Conservation (phyloP, 1,139 yeast species). For the Yamadazyma oceani region DNA sequence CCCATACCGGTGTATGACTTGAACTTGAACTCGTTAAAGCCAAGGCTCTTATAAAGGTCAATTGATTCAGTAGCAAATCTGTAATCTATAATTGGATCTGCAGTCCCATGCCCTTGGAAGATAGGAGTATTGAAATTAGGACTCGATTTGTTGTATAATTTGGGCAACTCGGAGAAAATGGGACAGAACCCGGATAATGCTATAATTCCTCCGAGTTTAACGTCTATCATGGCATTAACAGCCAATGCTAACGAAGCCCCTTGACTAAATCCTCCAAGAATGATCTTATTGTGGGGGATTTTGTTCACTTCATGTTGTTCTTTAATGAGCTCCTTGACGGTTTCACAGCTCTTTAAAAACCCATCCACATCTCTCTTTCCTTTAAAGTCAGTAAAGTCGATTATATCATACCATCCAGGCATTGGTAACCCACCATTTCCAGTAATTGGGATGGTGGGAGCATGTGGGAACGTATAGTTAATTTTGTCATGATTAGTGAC, state of each 20-base stretch:
- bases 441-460: slow-evolving; percentile 71
- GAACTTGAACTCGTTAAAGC: slow-evolving; percentile 55
- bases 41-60: slow-evolving; percentile 48
- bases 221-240: slow-evolving; percentile 41
- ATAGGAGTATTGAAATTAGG: slow-evolving; percentile 68
- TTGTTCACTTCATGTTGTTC: slow-evolving; percentile 62
- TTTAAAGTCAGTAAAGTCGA: slow-evolving; percentile 49
- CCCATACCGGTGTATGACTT: slow-evolving; percentile 61
- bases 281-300: slow-evolving; percentile 66
- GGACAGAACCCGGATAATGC: slow-evolving; percentile 81
- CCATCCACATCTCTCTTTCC: slow-evolving; percentile 64
- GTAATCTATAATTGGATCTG: slow-evolving; percentile 64
- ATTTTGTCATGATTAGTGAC: slow-evolving; percentile 55
- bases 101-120: slow-evolving; percentile 86
- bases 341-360: slow-evolving; percentile 54
- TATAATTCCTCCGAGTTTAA: slow-evolving; percentile 75
- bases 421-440: slow-evolving; percentile 63
- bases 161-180: slow-evolving; percentile 40
- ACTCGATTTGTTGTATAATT: slow-evolving; percentile 19
- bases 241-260: slow-evolving; percentile 86
- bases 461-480: slow-evolving; percentile 84
- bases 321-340: slow-evolving; percentile 53
- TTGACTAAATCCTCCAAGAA: slow-evolving; percentile 93
- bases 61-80: slow-evolving; percentile 49
- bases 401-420: slow-evolving; percentile 91